phyloP scores from a whole-genome alignment of 2,329 filamentous ascomycete genomes.

The Monilinia polystroma region DNA sequence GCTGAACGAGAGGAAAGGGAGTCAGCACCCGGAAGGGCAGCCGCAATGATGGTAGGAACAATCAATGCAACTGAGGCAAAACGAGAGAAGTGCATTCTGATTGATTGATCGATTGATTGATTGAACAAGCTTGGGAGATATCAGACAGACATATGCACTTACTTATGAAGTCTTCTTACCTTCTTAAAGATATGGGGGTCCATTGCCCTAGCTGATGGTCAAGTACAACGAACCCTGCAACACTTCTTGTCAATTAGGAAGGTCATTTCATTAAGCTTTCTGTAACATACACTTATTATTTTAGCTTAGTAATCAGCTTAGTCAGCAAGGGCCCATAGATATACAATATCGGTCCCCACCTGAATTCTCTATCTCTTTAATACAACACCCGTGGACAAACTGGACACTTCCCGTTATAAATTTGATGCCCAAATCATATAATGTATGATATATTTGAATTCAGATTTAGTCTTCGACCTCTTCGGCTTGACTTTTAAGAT shows the following conservation, averaged over 20 bases:
- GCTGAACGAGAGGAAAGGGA: background rate
- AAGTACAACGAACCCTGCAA: conserved; percentile 17
- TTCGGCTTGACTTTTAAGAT: too few relatives aligned
- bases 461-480: too few relatives aligned
- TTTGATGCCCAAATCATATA: too few relatives aligned
- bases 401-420: too few relatives aligned
- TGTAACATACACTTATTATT: too few relatives aligned
- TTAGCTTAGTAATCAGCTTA: too few relatives aligned
- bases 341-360: too few relatives aligned
- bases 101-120: background rate
- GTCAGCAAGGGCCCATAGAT: too few relatives aligned
- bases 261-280: conserved; percentile 1
- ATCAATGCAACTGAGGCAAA: conserved; percentile 5
- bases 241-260: conserved; percentile 21
- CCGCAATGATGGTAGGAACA: conserved; percentile 8
- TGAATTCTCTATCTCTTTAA: too few relatives aligned
- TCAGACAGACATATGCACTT: conserved; percentile 3
- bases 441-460: too few relatives aligned
- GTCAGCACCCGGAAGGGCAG: conserved; percentile 2
- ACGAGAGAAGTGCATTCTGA: conserved; percentile 19
- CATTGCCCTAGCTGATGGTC: conserved; percentile 4
- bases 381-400: too few relatives aligned
- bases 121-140: conserved; percentile 3
- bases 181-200: background rate
- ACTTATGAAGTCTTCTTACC: conserved; percentile 7